These are phyloP conservation scores for Silene latifolia DNA, from an alignment of 148 eudicot genomes.

Conservation along the genomic window DNA sequence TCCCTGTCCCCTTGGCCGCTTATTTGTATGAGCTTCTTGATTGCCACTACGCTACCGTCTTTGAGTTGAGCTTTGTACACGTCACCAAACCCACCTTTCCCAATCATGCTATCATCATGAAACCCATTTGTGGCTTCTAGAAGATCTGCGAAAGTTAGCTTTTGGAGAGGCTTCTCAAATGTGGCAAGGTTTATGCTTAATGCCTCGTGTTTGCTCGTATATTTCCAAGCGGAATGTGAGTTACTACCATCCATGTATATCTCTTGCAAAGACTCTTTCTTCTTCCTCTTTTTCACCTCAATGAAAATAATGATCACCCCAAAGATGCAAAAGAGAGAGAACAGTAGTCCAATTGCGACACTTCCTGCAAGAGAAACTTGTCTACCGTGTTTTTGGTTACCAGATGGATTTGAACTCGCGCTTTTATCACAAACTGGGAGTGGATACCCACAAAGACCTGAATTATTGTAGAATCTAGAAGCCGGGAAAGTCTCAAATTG, in stretches of 20 bases:
- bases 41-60: slow-evolving; percentile 76
- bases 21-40: slow-evolving; percentile 77
- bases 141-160: slow-evolving; percentile 84
- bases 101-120: slow-evolving; percentile 62
- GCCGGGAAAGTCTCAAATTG: slow-evolving; percentile 69
- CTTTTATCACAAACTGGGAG: slow-evolving; percentile 40
- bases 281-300: slow-evolving; percentile 64
- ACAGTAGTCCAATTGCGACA: slow-evolving; percentile 70
- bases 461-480: slow-evolving; percentile 53
- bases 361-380: slow-evolving; percentile 72
- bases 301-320: slow-evolving; percentile 51
- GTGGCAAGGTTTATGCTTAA: slow-evolving; percentile 76
- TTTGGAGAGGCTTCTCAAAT: slow-evolving; percentile 71
- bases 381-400: slow-evolving; percentile 37
- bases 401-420: slow-evolving; percentile 21
- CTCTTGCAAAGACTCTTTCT: slow-evolving; percentile 47
- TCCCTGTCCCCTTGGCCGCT: slow-evolving; percentile 84
- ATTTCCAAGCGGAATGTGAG: slow-evolving; percentile 67
- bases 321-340: slow-evolving; percentile 71
- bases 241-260: slow-evolving; percentile 54
- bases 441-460: slow-evolving; percentile 87
- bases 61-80: slow-evolving; percentile 85
- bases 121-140: slow-evolving; percentile 86
- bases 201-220: slow-evolving; percentile 63
- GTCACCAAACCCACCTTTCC: slow-evolving; percentile 93